Evolutionary conservation across 2,329 filamentous ascomycete species (phyloP), one percentile per base, ranked within the genome.

Genomic region (Colletotrichum acutatum): DNA sequence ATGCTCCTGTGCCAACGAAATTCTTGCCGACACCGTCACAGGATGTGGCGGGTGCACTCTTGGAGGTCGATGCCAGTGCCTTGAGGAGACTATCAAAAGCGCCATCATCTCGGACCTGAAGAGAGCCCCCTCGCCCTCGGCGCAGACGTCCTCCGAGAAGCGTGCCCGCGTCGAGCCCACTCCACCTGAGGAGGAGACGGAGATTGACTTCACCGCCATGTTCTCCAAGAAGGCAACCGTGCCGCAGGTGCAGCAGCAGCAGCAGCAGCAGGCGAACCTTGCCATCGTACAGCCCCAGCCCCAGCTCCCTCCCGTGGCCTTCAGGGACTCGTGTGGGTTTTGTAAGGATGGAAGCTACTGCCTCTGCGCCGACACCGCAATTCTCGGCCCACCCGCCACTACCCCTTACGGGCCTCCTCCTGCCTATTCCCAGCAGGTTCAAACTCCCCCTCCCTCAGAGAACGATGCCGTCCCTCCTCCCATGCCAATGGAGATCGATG

Each of bases 341-440:
- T 97, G 94, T 82, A 90, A 92, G 74, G 93, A 95, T 72, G 93
- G 93, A 5, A 95, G 92, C 0, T 94, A 94, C 77, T 97, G 94
- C 79, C 91, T 95, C 76, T 97, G 94, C 81, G 94, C 93, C 28
- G 94, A 95, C 75, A 82, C 84, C 24, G 82, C 84, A 28, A 79
- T 84, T 74, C 61, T 72, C 56, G 70, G 66, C 14, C 59, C 61
- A 11, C 59, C 66, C 19, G 57, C 70, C 59, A 72, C 53, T 19
- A 63, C 69, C 32, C 49, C 70, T 9, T 70, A 67, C 46, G 69
- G 58, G 11, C 76, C 80, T 37, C 78, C 80, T 42, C 77, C 79
- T 12, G 74, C 74, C 14, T 75, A 69, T 49, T 75, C 69, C 16
- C 75, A 76, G 66, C 71, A 89, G 80, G 86, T 84, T 34, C 86